phyloP scores from a whole-genome alignment of 768 basidiomycete species.

The Rhodotorula toruloides region DNA sequence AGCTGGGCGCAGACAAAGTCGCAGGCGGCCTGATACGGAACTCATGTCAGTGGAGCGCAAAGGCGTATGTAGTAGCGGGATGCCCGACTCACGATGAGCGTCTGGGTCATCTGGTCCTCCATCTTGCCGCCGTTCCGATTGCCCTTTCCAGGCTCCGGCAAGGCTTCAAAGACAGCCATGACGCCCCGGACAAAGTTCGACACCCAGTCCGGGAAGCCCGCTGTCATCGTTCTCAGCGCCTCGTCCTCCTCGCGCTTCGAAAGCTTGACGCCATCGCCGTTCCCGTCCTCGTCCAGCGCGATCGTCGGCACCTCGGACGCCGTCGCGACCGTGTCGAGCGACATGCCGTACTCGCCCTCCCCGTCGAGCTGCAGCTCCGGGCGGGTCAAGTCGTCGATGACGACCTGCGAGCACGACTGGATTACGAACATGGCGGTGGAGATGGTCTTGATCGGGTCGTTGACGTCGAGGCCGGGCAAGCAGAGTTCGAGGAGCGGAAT shows the following conservation, averaged over 20 bases:
- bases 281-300: conserved; percentile 34
- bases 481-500: conserved; percentile 72
- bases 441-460: conserved; percentile 47
- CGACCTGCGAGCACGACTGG: conserved; percentile 36
- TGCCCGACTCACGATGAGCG: conserved; percentile 43
- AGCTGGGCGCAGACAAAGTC: conserved; percentile 72
- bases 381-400: conserved; percentile 41
- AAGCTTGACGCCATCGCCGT: conserved; percentile 49
- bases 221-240: conserved; percentile 64
- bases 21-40: conserved; percentile 58
- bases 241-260: conserved; percentile 66
- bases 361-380: conserved; percentile 32
- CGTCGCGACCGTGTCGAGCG: neutral
- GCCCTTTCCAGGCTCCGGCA: conserved; percentile 75
- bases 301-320: neutral
- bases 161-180: conserved; percentile 72
- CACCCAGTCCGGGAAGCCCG: conserved; percentile 74
- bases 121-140: conserved; percentile 56
- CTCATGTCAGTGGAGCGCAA: conserved; percentile 45
- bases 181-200: conserved; percentile 72
- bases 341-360: conserved; percentile 21
- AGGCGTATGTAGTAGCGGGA: conserved; percentile 1
- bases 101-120: conserved; percentile 47
- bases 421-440: conserved; percentile 42
- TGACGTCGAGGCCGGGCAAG: conserved; percentile 77